Percentiles rank a stretch among this genome's conserved stretches.
Evolutionary conservation across 164 flowering plant genomes (phyloP).

Genomic region (Stephania yunnanensis): DNA sequence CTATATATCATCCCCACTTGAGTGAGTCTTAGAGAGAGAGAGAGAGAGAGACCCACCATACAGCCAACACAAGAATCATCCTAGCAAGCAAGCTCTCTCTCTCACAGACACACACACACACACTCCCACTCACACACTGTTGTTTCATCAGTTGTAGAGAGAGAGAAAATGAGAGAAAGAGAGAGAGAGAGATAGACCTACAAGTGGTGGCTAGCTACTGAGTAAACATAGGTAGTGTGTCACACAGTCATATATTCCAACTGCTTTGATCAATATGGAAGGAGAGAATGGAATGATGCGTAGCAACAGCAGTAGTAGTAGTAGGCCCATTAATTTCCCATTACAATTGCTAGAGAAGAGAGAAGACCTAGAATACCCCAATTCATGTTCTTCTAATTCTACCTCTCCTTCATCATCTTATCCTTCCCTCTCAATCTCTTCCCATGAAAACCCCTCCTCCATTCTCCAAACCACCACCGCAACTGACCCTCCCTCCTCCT

Average conservation of each 20-base stretch:
- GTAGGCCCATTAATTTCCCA: conserved; percentile 54
- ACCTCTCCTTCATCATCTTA: conserved; percentile 16
- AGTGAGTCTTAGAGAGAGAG: conserved; percentile 3
- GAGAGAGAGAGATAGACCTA: not conserved
- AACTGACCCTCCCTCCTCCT: not conserved
- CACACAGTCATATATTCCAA: not conserved
- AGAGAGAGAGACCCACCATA: conserved; percentile 32
- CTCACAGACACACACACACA: no score
- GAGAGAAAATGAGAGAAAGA: conserved; percentile 8
- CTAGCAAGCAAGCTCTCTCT: no score
- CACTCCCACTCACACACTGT: no score
- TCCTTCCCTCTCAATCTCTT: conserved; percentile 19
- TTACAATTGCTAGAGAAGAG: conserved; percentile 58
- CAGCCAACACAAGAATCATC: conserved; percentile 19
- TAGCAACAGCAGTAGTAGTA: not conserved
- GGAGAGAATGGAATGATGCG: conserved; percentile 32
- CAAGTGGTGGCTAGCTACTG: not conserved
- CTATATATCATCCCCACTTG: conserved; percentile 7
- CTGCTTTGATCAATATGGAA: conserved; percentile 41
- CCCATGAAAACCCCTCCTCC: not conserved
- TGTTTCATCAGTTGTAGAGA: not conserved
- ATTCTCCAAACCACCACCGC: not conserved
- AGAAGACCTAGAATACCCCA: conserved; percentile 24
- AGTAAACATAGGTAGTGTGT: not conserved
- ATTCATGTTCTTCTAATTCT: conserved; percentile 15